Base-by-base conservation (phyloP, 148 eudicot species). In the Diospyros kaki region DNA sequence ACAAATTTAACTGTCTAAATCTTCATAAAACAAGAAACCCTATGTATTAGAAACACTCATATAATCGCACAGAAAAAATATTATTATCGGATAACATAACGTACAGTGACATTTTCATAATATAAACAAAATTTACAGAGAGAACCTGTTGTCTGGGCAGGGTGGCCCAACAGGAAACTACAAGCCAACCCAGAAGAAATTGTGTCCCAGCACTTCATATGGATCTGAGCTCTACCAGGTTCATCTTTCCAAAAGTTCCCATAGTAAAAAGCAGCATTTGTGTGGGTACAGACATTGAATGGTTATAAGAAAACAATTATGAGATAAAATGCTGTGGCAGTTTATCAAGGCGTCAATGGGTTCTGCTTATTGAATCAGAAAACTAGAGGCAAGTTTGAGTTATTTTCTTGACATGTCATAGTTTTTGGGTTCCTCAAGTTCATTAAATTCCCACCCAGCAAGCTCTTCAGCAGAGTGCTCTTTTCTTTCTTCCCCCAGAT, bases 371-470 rank as follows among this genome's bases (percentile, higher is more conserved):
- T 50, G 62, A 58, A 3, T 28, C 2, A 1, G 14, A 9, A 2
- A 9, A 9, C 44, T 13, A 14, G 38, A 48, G 39, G 55, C 53
- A 43, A n/a, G 51, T 54, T 45, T 2, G 41, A 69, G 41, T 40
- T 71, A 54, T 73, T 18, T 64, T 45, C 61, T 73, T 50, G 45
- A 50, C 15, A 11, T 11, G 67, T 62, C 77, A 61, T 54, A 56
- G 61, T 39, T 66, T 56, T 56, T 5, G n/a, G 44, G 73, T 54
- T 77, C 75, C 69, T 73, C 77, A 45, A 75, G 68, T 45, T 75
- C 73, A 70, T 81, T 79, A 61, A 77, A 83, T 79, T 83, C 91
- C 89, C 89, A 84, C 39, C 80, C 86, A 66, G 51, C 54, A 46
- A 83, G 73, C 56, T 84, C 88, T 17, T 77, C 84, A 6, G 43